Base-by-base conservation (phyloP, 345 rosid genomes). In the Eucalyptus dawsonii region DNA sequence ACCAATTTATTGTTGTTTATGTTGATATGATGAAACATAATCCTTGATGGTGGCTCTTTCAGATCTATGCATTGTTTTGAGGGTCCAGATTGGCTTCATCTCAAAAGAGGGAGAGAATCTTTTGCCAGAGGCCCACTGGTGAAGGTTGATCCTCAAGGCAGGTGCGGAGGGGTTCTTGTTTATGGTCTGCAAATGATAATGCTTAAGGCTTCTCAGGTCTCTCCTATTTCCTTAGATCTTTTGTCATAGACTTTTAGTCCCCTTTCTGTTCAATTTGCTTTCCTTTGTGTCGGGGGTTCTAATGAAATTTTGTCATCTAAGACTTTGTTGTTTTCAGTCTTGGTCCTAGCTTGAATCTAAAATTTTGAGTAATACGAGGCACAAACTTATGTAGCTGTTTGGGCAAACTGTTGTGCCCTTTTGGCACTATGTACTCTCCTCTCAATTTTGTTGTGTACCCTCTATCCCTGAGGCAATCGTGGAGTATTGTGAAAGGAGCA, bases 41-140 rank as follows among this genome's bases (percentile, higher is more conserved):
- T 76, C 47, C 47, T 40, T 4, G 16, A 76, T 76, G 85, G 13
- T 76, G 47, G 47, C 44, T 76, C 24, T 76, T 76, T 91, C 97
- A 98, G 99, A 89, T 98, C 99, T 50, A 96, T 98, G 99, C 99
- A 98, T 89, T 98, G 98, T 93, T 98, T 98, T 93, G 99, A 98
- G 93, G 96, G 99, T 91, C 96, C 98, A 27, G 95, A 98, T 88
- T 98, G 99, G 99, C 93, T 94, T 93, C 95, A 97, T 94, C 89
- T 98, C 95, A 98, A 95, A 94, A 95, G 97, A 90, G 99, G 99
- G 88, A 94, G 98, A 94, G 99, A 95, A 92, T 94, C 96, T 86
- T 98, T 98, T 95, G 93, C 98, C 37, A 92, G 95, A 91, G 99
- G 98, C 37, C 98, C 99, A 6, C 91, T 93, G 91, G 95, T 95